Evolutionary conservation across 2,329 filamentous ascomycete genomes (phyloP).

Genomic region (Berkeleyomyces basicola): DNA sequence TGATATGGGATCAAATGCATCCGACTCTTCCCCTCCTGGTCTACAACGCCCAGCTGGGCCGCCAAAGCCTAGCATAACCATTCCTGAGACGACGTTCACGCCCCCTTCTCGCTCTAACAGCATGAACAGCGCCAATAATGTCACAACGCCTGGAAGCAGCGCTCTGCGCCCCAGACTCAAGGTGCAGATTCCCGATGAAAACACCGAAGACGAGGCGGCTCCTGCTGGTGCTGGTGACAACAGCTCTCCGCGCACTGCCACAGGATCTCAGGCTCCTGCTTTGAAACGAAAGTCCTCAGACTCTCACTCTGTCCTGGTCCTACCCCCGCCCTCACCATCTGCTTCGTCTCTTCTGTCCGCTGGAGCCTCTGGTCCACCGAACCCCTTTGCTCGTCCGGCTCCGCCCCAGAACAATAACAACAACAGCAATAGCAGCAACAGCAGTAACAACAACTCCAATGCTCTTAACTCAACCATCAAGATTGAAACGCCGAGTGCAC

Average conservation of each 20-base stretch:
- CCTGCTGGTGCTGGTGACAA: conserved; percentile 59
- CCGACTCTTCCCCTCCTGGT: conserved; percentile 38
- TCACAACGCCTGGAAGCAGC: conserved; percentile 47
- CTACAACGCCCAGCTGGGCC: conserved; percentile 13
- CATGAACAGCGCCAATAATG: conserved; percentile 51
- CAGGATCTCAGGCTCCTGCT: conserved; percentile 15
- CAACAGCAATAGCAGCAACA: conserved; percentile 24
- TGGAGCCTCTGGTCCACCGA: conserved; percentile 80
- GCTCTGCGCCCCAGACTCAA: conserved; percentile 56
- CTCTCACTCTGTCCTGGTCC: conserved; percentile 50
- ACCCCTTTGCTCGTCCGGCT: conserved; percentile 80
- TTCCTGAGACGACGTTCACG: conserved; percentile 47
- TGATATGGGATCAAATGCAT: conserved; percentile 22
- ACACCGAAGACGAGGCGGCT: conserved; percentile 27
- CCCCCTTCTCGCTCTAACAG: conserved; percentile 69
- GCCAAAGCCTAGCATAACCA: conserved; percentile 28
- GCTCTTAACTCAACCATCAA: conserved; percentile 22
- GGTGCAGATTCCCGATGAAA: conserved; percentile 75
- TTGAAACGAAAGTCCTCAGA: conserved; percentile 20
- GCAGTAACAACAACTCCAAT: conserved; percentile 8
- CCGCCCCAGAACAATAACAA: conserved; percentile 43
- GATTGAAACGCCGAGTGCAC: conserved; percentile 58
- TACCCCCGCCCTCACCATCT: conserved; percentile 86
- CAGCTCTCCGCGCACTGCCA: conserved; percentile 42
- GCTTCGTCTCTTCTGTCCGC: conserved; percentile 74